Base-by-base conservation (phyloP, 2,329 filamentous ascomycete species). In the Colletotrichum tabaci region DNA sequence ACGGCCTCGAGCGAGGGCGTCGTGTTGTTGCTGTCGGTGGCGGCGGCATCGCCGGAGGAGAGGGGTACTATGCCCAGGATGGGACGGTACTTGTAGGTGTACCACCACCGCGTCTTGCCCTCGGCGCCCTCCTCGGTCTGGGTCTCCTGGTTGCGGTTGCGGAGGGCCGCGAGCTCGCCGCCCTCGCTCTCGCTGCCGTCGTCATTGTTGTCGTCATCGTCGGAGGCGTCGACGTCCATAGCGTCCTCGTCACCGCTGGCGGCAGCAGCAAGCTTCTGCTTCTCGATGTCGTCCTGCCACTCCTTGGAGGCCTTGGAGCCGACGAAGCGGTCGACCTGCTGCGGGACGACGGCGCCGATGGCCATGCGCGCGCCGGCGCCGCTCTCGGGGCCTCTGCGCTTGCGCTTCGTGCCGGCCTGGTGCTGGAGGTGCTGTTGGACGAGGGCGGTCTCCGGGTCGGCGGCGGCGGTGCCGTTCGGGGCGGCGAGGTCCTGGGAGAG, bases 51-150 rank as follows among this genome's bases (percentile, higher is more conserved):
- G 35, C 46, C 46, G 5, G 52, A 30, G 46, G 66, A 58, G 74
- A 87, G 81, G 53, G 85, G 84, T 46, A 90, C 87, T 47, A 91
- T 83, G 65, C 95, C 96, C 73, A 99, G 86, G 76, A 99, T 95
- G n/a, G 95, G 94, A 70, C 95, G 89, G 82, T 98, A 99, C 82
- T 97, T 97, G 86, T 93, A 95, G 6, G 95, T 97, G 79, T 92
- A 90, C 94, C 95, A 98, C 83, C 84, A 88, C 73, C 81, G 83
- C 73, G 77, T 77, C 73, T 77, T 76, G 67, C 75, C 77, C 56
- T 74, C 63, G 60, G 67, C 67, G 23, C 65, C 46, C 42, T 69
- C 74, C 57, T 77, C 76, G 35, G 60, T 60, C 61, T 72, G 67
- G 35, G 67, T 73, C 46, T 74, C 69, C 63, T 46, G 70, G 61